Conservation (phyloP, 2,329 filamentous ascomycete genomes). For the Cadophora gregata region DNA sequence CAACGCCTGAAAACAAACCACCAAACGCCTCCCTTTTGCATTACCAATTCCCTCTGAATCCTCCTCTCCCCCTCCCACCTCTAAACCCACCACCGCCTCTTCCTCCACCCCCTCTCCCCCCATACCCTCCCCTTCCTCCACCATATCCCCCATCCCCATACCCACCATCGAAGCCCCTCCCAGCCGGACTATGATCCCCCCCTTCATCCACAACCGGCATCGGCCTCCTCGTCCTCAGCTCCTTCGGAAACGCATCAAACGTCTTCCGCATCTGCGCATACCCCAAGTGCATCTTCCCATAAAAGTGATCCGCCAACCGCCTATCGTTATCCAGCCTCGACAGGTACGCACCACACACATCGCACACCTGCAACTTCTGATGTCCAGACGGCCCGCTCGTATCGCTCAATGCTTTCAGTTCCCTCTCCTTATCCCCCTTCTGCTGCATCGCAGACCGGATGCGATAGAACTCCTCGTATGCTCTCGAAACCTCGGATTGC, state of each 20-base stretch:
- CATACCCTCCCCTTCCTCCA: conserved; percentile 48
- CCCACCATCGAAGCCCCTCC: conserved; percentile 59
- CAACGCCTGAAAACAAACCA: conserved; percentile 25
- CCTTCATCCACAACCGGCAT: conserved; percentile 57
- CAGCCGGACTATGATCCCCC: conserved; percentile 57
- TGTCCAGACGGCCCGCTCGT: conserved; percentile 92
- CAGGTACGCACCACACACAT: conserved; percentile 96
- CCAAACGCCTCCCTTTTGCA: conserved; percentile 26
- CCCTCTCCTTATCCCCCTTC: conserved; percentile 83
- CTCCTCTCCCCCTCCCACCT: conserved; percentile 40
- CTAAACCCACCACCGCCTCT: conserved; percentile 39
- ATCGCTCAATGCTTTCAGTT: conserved; percentile 89
- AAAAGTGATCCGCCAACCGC: conserved; percentile 94
- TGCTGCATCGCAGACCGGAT: conserved; percentile 79
- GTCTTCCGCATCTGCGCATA: conserved; percentile 99
- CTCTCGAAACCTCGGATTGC: conserved; percentile 78
- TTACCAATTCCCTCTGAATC: conserved; percentile 42
- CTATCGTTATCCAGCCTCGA: conserved; percentile 93
- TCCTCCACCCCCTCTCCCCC: conserved; percentile 38
- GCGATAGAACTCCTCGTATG: conserved; percentile 87
- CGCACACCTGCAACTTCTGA: conserved; percentile 98
- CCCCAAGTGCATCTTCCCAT: conserved; percentile 98
- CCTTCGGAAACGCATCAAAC: conserved; percentile 83
- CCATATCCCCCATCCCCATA: conserved; percentile 51
- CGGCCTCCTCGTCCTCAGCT: conserved; percentile 74